Evolutionary conservation across 169 alveolate species (phyloP).

Genomic region (Eimeria acervulina): DNA sequence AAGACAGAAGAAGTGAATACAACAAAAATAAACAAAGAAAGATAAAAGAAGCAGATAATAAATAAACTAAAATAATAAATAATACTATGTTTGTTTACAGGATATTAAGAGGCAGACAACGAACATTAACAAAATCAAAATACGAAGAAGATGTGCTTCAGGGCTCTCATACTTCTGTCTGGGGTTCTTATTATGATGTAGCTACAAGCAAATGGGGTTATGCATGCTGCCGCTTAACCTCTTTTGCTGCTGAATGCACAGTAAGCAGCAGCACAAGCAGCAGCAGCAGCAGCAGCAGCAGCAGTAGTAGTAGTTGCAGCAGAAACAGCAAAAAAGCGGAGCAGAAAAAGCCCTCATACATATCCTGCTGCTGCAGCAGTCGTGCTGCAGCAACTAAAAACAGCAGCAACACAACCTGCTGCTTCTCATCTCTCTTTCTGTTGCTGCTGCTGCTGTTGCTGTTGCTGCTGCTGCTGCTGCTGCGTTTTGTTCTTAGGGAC

Average conservation of each 20-base stretch:
- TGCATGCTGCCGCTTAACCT: constrained; percentile 89
- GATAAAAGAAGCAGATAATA: no score
- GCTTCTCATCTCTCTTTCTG: not conserved
- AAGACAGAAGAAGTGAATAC: no score
- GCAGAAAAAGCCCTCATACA: no score
- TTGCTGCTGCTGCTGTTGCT: not conserved
- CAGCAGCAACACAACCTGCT: not conserved
- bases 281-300: no score
- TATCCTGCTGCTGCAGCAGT: not conserved
- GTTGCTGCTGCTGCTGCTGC: constrained; percentile 20
- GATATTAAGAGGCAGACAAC: constrained; percentile 59
- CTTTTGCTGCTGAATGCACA: constrained; percentile 72
- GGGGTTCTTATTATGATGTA: constrained; percentile 93
- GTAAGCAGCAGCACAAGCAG: no score
- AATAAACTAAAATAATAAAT: no score
- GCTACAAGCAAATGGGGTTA: constrained; percentile 93
- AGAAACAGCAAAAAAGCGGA: not conserved
- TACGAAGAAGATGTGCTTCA: constrained; percentile 91
- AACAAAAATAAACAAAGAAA: no score
- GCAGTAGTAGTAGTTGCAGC: not conserved
- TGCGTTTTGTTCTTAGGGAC: not conserved
- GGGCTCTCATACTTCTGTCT: constrained; percentile 92
- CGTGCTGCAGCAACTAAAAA: not conserved
- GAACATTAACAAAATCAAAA: constrained; percentile 84
- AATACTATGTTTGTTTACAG: not conserved